These are phyloP conservation scores for Leptographium radiaticola DNA, from an alignment of 2,329 filamentous ascomycete genomes.

Conservation along the genomic window DNA sequence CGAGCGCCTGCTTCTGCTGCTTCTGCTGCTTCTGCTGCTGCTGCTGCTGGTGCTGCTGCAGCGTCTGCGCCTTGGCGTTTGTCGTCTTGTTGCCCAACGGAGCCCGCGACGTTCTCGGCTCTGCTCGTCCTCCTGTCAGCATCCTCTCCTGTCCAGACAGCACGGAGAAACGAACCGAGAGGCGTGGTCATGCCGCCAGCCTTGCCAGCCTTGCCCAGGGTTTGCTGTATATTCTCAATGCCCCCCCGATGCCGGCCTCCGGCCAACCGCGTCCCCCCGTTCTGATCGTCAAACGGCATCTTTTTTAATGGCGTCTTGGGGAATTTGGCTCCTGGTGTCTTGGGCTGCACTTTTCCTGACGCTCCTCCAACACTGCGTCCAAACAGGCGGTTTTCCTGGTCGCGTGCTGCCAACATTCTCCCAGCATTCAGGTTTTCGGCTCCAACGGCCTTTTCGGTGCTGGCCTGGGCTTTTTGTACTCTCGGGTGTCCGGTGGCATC, in stretches of 20 bases:
- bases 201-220: slow-evolving; percentile 35
- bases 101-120: slow-evolving; percentile 53
- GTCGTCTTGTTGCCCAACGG: slow-evolving; percentile 91
- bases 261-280: slow-evolving; percentile 37
- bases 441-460: background rate
- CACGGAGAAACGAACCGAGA: slow-evolving; percentile 43
- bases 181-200: slow-evolving; percentile 60
- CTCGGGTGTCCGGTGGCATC: background rate
- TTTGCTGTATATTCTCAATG: slow-evolving; percentile 39
- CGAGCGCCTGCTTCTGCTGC: slow-evolving; percentile 15
- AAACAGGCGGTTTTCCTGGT: slow-evolving; percentile 81
- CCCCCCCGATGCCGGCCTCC: slow-evolving; percentile 37
- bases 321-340: slow-evolving; percentile 63
- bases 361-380: slow-evolving; percentile 57
- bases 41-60: slow-evolving; percentile 38
- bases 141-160: background rate
- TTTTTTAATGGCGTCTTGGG: slow-evolving; percentile 78
- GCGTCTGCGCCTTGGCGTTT: slow-evolving; percentile 57
- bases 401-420: slow-evolving; percentile 61
- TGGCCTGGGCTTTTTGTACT: background rate
- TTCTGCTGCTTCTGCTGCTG: slow-evolving; percentile 47
- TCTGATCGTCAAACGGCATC: slow-evolving; percentile 72
- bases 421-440: background rate
- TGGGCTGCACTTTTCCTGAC: slow-evolving; percentile 56
- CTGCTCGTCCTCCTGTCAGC: slow-evolving; percentile 21